These are phyloP conservation scores for Hypoxylon cercidicola DNA, from an alignment of 495 filamentous ascomycete genomes.

Conservation along the genomic window DNA sequence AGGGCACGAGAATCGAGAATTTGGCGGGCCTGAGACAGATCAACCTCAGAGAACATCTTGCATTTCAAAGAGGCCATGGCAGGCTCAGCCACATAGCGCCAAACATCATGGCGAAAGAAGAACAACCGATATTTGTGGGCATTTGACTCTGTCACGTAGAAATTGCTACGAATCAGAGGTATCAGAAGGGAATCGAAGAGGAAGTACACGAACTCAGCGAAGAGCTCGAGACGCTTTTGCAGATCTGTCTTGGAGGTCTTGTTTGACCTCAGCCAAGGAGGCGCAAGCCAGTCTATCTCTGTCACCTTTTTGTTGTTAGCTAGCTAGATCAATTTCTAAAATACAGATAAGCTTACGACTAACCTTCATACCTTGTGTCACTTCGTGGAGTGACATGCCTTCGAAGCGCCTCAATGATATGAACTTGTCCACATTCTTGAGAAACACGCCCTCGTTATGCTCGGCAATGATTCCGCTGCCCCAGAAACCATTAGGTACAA, in stretches of 20 bases:
- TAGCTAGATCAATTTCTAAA: conserved; percentile 14
- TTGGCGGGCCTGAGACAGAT: conserved; percentile 62
- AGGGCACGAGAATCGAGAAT: conserved; percentile 71
- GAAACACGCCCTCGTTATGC: conserved; percentile 68
- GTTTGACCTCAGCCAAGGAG: conserved; percentile 51
- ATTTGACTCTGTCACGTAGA: conserved; percentile 94
- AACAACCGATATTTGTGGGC: conserved; percentile 83
- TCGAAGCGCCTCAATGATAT: conserved; percentile 83
- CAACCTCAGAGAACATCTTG: conserved; percentile 84
- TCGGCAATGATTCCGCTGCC: conserved; percentile 64
- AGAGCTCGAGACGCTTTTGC: conserved; percentile 79
- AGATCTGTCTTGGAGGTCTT: conserved; percentile 78
- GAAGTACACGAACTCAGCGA: conserved; percentile 90
- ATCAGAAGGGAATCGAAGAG: conserved; percentile 91
- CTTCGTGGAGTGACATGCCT: conserved; percentile 79
- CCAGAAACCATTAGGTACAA: conserved; percentile 84
- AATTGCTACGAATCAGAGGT: conserved; percentile 85
- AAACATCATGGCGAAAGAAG: conserved; percentile 95
- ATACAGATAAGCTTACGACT: not conserved
- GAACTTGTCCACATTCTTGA: conserved; percentile 78
- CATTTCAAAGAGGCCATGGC: conserved; percentile 74
- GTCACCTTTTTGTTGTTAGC: conserved; percentile 60
- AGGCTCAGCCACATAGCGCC: conserved; percentile 79
- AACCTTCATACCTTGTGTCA: conserved; percentile 82
- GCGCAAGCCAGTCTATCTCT: conserved; percentile 77